Evolutionary conservation across 2,329 filamentous ascomycete species (phyloP).

Genomic region (Torrubiellomyces zombiae): DNA sequence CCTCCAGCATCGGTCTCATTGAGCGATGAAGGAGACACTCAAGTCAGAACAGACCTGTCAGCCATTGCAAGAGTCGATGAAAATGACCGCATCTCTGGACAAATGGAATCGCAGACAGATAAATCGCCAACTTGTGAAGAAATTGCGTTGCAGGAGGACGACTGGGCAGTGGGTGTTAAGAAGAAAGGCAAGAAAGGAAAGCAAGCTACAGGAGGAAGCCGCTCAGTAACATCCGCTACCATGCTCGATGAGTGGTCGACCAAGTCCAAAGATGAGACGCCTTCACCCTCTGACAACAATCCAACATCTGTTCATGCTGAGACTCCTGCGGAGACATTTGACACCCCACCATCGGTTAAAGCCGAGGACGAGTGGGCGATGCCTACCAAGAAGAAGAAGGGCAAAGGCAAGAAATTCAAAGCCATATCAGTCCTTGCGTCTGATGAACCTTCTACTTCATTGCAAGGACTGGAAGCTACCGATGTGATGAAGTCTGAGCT

Average conservation of each 20-base stretch:
- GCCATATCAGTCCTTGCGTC: constrained; percentile 2
- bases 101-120: no score
- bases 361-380: constrained; percentile 7
- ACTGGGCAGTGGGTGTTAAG: constrained; percentile 18
- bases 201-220: constrained; percentile 7
- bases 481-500: no score
- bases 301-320: neutral
- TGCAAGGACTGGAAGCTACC: no score
- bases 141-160: no score
- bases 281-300: neutral
- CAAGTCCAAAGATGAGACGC: neutral
- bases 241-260: constrained; percentile 2
- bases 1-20: no score
- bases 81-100: neutral
- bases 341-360: neutral
- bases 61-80: no score
- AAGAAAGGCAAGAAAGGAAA: constrained; percentile 27
- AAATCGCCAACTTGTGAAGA: no score
- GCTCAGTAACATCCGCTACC: constrained; percentile 3
- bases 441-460: neutral
- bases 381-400: constrained; percentile 15
- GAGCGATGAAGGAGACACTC: no score
- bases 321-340: no score
- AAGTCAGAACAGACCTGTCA: no score
- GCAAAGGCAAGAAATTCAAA: constrained; percentile 14